phyloP scores from a whole-genome alignment of 139 green algal species.

The Chlorella vulgaris region DNA sequence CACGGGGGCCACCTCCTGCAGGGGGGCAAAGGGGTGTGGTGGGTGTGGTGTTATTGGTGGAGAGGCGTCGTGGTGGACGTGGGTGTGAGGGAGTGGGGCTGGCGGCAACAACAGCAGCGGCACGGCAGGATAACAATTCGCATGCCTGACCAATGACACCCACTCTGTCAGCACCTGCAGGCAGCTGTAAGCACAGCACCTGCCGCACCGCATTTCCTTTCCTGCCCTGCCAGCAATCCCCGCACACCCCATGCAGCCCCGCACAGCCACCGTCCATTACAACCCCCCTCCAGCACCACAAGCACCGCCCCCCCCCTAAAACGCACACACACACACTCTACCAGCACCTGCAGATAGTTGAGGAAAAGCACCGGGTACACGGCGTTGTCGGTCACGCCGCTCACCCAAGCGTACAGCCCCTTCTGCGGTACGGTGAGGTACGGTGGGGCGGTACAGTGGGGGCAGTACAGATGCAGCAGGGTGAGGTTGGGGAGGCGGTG shows the following conservation, averaged over 20 bases:
- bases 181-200: not conserved
- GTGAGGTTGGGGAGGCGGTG: too few relatives aligned
- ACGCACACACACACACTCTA: conserved; percentile 31
- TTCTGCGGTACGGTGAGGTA: conserved; percentile 55
- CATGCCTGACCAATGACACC: too few relatives aligned
- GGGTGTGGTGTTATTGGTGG: too few relatives aligned
- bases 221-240: not conserved
- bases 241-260: not conserved
- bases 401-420: conserved; percentile 91
- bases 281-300: not conserved
- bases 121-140: too few relatives aligned
- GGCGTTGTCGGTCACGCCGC: conserved; percentile 93
- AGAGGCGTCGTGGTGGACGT: too few relatives aligned
- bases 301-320: not conserved
- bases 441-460: too few relatives aligned
- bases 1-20: conserved; percentile 60
- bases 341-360: conserved; percentile 72
- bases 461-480: too few relatives aligned
- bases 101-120: too few relatives aligned
- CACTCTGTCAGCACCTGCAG: not conserved
- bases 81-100: too few relatives aligned
- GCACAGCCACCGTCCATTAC: too few relatives aligned
- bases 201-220: not conserved
- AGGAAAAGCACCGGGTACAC: conserved; percentile 97
- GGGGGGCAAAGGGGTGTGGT: not conserved